Evolutionary conservation across 1,139 yeast genomes (phyloP), one percentile per base, ranked within the genome.

Genomic region (Lodderomyces parapsilosis): DNA sequence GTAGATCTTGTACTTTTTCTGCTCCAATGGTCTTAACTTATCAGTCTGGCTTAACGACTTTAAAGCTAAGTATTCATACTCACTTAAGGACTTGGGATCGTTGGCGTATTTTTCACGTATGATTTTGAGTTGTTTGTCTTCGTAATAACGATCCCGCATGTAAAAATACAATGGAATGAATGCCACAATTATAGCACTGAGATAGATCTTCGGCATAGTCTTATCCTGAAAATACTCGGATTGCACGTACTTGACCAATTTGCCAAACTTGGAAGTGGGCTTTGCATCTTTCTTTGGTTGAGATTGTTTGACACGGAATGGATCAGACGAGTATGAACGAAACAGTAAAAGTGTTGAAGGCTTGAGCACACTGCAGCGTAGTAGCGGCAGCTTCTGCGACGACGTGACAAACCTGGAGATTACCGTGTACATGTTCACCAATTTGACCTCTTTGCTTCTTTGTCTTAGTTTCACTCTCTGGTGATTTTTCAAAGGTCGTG

Each of bases 71-170:
- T 66, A 68, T 52, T 86, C 88, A 57, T 82, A 86, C 54, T 86
- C 91, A 41, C 76, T 72, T 36, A 79, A 63, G 17, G 61, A 55
- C 10, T 59, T 51, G 8, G 76, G 68, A 43, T 67, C 74, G 1
- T 58, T 60, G 4, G 59, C 65, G 43, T 72, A 71, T 54, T 74
- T 74, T 43, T 63, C 66, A 46, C 74, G 62, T 38, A 75, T 70
- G 40, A 68, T 67, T 28, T 69, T 60, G 47, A 82, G 67, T 55
- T 83, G 90, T 45, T 78, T 71, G 50, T 86, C 94, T 58, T 81
- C 82, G 42, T 74, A 66, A 58, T 77, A 85, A 39, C 84, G 62
- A 53, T 84, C 87, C 52, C 82, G 69, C 80, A 86, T 81, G 58
- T 82, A 82, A 55, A 75, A 77, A 49, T 80, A 76, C 45, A 88